phyloP scores from a whole-genome alignment of 192 early-diverging fungal genomes.

The Backusella westeae region DNA sequence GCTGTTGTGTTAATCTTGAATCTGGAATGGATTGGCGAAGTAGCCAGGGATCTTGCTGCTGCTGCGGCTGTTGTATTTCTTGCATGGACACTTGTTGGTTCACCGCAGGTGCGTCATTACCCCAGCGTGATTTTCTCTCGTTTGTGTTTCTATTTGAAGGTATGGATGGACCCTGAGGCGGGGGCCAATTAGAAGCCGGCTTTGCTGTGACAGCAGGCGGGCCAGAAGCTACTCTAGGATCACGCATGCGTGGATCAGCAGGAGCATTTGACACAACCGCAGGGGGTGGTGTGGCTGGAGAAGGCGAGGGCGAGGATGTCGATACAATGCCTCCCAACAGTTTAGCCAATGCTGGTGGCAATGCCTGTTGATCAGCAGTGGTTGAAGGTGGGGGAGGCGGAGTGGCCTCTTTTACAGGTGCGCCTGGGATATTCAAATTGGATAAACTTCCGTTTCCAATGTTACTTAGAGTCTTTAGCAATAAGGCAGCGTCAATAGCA shows the following conservation, averaged over 20 bases:
- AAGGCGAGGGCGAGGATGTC: not conserved
- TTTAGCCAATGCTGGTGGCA: constrained; percentile 19
- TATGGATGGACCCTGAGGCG: constrained; percentile 12
- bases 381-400: not conserved
- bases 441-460: constrained; percentile 17
- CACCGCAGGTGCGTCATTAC: not conserved
- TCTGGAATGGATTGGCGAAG: not conserved
- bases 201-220: not conserved
- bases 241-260: constrained; percentile 12
- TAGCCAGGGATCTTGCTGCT: constrained; percentile 6
- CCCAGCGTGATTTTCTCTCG: constrained; percentile 10
- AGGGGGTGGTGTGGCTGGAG: not conserved
- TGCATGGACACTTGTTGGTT: not conserved
- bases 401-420: not conserved
- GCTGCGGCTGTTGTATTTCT: not conserved
- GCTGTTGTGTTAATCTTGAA: not conserved
- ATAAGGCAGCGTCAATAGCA: constrained; percentile 15
- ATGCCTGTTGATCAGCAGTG: not conserved
- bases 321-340: constrained; percentile 13
- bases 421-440: constrained; percentile 4
- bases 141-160: not conserved
- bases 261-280: not conserved
- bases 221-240: not conserved
- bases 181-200: not conserved
- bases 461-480: constrained; percentile 12